Percentiles rank a stretch among this genome's conserved stretches.
Evolutionary conservation across 768 basidiomycete species (phyloP).

Genomic region (Tylopilus intermedius): DNA sequence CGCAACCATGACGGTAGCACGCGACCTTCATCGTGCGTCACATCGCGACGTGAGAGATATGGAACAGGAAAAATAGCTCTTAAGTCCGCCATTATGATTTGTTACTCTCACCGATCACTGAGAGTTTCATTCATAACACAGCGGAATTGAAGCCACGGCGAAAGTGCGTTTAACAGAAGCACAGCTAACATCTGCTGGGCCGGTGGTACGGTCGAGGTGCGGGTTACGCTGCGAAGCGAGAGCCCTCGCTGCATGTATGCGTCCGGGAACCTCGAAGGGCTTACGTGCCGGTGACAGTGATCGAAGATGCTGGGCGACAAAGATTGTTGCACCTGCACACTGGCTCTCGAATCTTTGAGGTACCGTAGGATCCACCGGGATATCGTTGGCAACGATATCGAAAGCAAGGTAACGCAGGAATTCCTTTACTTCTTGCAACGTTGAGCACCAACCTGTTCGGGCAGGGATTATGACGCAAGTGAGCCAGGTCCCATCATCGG

Average conservation of each 20-base stretch:
- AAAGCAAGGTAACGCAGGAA: constrained; percentile 59
- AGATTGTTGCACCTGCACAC: constrained; percentile 83
- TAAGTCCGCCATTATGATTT: too few species aligned
- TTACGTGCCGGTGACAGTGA: constrained; percentile 52
- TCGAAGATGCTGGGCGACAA: constrained; percentile 83
- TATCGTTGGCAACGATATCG: constrained; percentile 92
- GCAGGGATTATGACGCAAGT: constrained; percentile 87
- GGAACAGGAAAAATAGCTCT: too few species aligned
- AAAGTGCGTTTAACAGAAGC: too few species aligned
- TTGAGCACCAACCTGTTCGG: background rate
- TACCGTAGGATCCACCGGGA: constrained; percentile 93
- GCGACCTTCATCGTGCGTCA: too few species aligned
- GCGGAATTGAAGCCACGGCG: too few species aligned
- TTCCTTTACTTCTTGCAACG: background rate
- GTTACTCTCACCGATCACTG: too few species aligned
- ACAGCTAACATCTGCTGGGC: too few species aligned
- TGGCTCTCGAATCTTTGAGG: constrained; percentile 92
- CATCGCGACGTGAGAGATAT: too few species aligned
- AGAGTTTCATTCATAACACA: too few species aligned
- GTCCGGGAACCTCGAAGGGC: background rate
- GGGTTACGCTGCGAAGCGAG: constrained; percentile 89
- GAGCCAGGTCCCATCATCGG: constrained; percentile 10
- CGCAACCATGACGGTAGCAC: too few species aligned
- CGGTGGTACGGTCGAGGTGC: constrained; percentile 66
- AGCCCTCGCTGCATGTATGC: background rate